These are phyloP conservation scores for Fagus crenata DNA, from an alignment of 306 rosid species.

Conservation along the genomic window DNA sequence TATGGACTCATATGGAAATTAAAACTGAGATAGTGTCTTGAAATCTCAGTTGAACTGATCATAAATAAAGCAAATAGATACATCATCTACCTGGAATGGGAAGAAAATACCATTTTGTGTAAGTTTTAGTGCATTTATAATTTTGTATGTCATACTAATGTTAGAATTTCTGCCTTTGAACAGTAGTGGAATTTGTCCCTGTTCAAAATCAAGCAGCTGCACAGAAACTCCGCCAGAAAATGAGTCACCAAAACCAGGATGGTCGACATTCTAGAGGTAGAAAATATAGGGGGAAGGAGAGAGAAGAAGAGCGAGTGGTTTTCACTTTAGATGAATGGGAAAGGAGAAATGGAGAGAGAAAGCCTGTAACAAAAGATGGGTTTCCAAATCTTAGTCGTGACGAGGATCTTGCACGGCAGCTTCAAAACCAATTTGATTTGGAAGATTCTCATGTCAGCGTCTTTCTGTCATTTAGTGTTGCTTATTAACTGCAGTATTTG, in stretches of 20 bases:
- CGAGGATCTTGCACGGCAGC: slow-evolving; percentile 81
- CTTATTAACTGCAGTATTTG: slow-evolving; percentile 3
- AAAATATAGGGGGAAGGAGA: slow-evolving; percentile 60
- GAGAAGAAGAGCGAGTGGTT: slow-evolving; percentile 53
- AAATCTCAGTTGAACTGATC: neutral
- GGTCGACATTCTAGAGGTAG: slow-evolving; percentile 42
- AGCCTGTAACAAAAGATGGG: slow-evolving; percentile 25
- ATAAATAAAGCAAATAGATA: neutral
- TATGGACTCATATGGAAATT: neutral
- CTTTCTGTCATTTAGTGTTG: neutral
- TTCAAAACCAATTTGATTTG: slow-evolving; percentile 69
- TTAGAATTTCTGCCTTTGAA: slow-evolving; percentile 15
- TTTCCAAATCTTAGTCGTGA: slow-evolving; percentile 44
- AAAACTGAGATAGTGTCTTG: slow-evolving; percentile 3
- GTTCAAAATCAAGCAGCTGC: slow-evolving; percentile 94
- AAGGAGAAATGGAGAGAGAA: slow-evolving; percentile 54
- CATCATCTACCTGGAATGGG: neutral
- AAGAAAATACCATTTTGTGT: neutral
- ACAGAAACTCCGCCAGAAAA: slow-evolving; percentile 80
- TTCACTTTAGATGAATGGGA: slow-evolving; percentile 75
- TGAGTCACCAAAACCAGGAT: slow-evolving; percentile 51
- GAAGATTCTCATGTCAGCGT: slow-evolving; percentile 63
- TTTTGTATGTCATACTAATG: slow-evolving; percentile 5
- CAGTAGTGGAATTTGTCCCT: slow-evolving; percentile 77
- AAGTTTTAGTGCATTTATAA: neutral